Percentiles rank a stretch among this genome's conserved stretches.
Evolutionary conservation across 768 basidiomycete species (phyloP).

Genomic region (Calocera cornea): DNA sequence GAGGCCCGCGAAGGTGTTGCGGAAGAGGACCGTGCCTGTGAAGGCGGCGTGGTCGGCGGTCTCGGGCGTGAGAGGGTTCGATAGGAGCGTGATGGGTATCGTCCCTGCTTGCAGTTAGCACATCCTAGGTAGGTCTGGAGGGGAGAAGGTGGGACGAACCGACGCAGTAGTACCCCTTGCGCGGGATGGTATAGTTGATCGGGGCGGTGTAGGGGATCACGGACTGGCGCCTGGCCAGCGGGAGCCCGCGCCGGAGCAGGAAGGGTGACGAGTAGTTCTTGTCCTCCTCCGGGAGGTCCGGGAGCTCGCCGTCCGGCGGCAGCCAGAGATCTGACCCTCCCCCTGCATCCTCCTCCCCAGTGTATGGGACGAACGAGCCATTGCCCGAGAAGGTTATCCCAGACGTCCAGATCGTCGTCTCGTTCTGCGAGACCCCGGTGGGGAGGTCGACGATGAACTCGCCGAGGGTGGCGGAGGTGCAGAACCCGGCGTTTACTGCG

Average conservation of each 20-base stretch:
- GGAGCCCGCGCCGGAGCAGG: not conserved
- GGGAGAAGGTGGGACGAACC: constrained; percentile 37
- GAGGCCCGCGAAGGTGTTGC: constrained; percentile 76
- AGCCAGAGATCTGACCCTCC: not conserved
- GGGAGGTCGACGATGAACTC: constrained; percentile 77
- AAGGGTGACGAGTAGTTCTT: not conserved
- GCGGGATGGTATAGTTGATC: constrained; percentile 68
- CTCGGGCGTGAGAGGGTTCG: constrained; percentile 25
- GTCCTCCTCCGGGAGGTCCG: not conserved
- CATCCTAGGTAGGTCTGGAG: not conserved
- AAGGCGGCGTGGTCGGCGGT: constrained; percentile 65
- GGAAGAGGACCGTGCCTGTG: constrained; percentile 66
- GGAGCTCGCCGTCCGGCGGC: constrained; percentile 34
- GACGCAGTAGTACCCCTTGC: constrained; percentile 93
- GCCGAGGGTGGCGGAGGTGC: constrained; percentile 58
- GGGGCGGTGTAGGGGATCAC: constrained; percentile 48
- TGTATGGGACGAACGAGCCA: constrained; percentile 3
- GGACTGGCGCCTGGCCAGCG: constrained; percentile 32
- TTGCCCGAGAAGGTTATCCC: constrained; percentile 47
- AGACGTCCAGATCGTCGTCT: constrained; percentile 82
- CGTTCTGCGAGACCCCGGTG: constrained; percentile 40
- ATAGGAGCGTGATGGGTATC: constrained; percentile 75
- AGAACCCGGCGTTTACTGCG: constrained; percentile 58
- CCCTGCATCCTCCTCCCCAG: no score
- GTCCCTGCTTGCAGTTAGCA: constrained; percentile 38